Evolutionary conservation across 176 grass and related monocot species (phyloP).

Genomic region (Panicum miliaceum): DNA sequence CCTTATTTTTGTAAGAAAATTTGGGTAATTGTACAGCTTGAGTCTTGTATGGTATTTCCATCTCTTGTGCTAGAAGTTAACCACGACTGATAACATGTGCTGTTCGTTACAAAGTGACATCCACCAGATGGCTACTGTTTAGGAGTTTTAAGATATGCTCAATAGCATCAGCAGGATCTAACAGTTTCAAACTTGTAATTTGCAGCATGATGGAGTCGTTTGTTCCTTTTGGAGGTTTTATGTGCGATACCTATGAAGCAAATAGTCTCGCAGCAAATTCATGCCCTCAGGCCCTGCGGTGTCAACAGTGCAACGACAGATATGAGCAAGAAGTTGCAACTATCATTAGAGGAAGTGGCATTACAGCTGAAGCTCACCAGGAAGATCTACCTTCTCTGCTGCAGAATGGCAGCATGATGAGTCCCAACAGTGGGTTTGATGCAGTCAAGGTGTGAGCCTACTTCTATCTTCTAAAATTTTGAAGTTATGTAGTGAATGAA

Average conservation of each 20-base stretch:
- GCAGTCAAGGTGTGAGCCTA: slow-evolving; percentile 69
- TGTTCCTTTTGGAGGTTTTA: slow-evolving; percentile 69
- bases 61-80: neutral
- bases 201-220: slow-evolving; percentile 66
- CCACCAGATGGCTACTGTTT: neutral
- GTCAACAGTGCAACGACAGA: slow-evolving; percentile 72
- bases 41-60: neutral
- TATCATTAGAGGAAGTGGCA: slow-evolving; percentile 56
- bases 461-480: slow-evolving; percentile 32
- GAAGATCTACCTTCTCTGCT: slow-evolving; percentile 61
- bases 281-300: slow-evolving; percentile 54
- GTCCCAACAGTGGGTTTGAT: slow-evolving; percentile 62
- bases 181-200: slow-evolving; percentile 32
- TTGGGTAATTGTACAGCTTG: neutral
- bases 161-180: slow-evolving; percentile 4
- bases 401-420: slow-evolving; percentile 55
- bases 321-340: slow-evolving; percentile 81
- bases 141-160: neutral
- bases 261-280: slow-evolving; percentile 38
- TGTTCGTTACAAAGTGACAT: neutral
- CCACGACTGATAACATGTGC: neutral
- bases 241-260: slow-evolving; percentile 43
- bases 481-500: neutral
- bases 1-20: neutral
- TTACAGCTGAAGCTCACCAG: slow-evolving; percentile 56